Base-by-base conservation (phyloP, 2,329 filamentous ascomycete genomes). In the Graphilbum fragrans region DNA sequence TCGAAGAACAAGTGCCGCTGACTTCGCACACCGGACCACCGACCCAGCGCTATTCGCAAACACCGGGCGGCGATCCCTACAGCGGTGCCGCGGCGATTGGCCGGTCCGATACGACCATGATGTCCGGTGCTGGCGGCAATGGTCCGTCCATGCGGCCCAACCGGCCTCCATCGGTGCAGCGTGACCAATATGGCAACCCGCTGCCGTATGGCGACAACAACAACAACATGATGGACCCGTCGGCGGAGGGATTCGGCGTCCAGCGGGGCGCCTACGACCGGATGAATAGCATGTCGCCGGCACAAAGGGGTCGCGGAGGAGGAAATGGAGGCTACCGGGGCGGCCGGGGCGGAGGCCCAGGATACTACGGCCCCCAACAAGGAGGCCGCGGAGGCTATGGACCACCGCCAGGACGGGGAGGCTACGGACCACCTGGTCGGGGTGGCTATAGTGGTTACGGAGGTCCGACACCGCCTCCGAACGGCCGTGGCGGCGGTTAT, bases 1-100 rank as follows among this genome's bases (percentile, higher is more conserved):
- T 73, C 53, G 83, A 87, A 49, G 83, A 87, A 56, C 72, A 72
- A 42, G 72, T 82, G 16, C 83, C 83, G 1, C 62, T 87, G 44
- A 88, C 83, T 17, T 67, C 74, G 8, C 66, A 71, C 39, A 79
- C 74, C 73, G 17, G 69, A 80, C 29, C 29, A 14, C 29, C 29
- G 7, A 7, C 23, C 23, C 6, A 8, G 29, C 29, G 7, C n/a
- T n/a, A n/a, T n/a, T n/a, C 29, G 6, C 29, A 14, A n/a, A 32
- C 29, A 16, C 69, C 67, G 18, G 70, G 64, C 47, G 62, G 60
- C 47, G 56, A 55, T 47, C 51, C 25, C 8, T 29, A 14, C 25
- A 29, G 25, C 8, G 25, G 25, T 19, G 32, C 19, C 37, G 29
- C 29, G 4, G 29, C 8, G 11, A 7, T 31, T 23, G 16, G 34